These are phyloP conservation scores for Pugionium dolabratum DNA, from an alignment of 345 rosid genomes.

Conservation along the genomic window DNA sequence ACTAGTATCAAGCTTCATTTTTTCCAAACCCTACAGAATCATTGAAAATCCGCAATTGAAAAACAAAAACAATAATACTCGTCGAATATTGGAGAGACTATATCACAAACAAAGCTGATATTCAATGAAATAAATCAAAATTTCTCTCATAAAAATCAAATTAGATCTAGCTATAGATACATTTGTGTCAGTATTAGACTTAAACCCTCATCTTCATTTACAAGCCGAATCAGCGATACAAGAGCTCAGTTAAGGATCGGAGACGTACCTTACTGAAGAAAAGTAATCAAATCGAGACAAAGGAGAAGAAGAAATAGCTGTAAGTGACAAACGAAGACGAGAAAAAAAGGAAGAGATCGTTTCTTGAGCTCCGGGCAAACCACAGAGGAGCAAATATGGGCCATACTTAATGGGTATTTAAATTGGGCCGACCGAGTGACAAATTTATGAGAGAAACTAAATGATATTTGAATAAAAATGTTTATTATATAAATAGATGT, in stretches of 20 bases:
- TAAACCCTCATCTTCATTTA: neutral
- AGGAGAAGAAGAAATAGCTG: conserved; percentile 12
- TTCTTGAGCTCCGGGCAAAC: conserved; percentile 47
- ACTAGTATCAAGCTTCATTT: conserved; percentile 86
- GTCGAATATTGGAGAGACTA: neutral
- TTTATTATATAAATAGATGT: too few relatives aligned
- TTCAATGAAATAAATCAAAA: neutral
- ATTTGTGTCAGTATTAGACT: neutral
- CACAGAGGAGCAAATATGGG: conserved; percentile 17
- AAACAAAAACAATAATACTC: neutral
- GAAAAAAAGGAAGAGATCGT: conserved; percentile 16
- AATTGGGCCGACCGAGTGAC: conserved; percentile 5
- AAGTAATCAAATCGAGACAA: conserved; percentile 27
- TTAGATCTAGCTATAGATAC: conserved; percentile 33
- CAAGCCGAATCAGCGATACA: neutral
- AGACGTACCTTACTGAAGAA: conserved; percentile 31
- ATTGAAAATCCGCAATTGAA: neutral
- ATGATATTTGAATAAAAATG: too few relatives aligned
- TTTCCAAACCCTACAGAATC: conserved; percentile 29
- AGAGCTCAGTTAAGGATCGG: conserved; percentile 20
- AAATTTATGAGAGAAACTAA: too few relatives aligned
- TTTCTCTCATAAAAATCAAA: neutral
- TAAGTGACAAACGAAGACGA: conserved; percentile 18
- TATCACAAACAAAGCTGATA: neutral
- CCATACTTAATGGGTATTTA: neutral